Evolutionary conservation across 768 basidiomycete species (phyloP).

Genomic region (Lepiota brunneoincarnata): DNA sequence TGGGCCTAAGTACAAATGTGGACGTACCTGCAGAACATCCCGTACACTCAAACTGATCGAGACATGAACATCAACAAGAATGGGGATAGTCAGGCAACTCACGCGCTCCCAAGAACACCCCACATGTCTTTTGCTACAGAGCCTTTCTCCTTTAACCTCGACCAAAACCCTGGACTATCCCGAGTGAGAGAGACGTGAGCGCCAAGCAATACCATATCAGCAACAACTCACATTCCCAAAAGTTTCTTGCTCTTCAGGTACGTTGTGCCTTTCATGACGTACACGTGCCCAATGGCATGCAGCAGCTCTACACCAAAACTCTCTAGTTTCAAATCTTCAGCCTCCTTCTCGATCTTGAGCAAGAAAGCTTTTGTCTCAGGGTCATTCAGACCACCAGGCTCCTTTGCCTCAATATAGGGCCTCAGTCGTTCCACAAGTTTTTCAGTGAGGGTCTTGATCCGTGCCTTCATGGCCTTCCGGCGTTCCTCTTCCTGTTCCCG

Average conservation of each 20-base stretch:
- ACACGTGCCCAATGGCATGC: slow-evolving; percentile 88
- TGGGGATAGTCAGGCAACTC: slow-evolving; percentile 30
- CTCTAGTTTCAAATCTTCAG: slow-evolving; percentile 94
- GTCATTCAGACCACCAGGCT: slow-evolving; percentile 78
- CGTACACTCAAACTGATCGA: slow-evolving; percentile 63
- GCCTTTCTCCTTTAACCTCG: slow-evolving; percentile 92
- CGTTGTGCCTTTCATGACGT: slow-evolving; percentile 90
- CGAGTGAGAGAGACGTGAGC: too few relatives aligned
- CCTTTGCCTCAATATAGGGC: slow-evolving; percentile 88
- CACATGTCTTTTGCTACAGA: slow-evolving; percentile 92
- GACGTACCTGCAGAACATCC: slow-evolving; percentile 61
- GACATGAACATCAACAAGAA: not conserved
- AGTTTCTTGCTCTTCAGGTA: slow-evolving; percentile 91
- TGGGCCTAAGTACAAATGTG: not conserved
- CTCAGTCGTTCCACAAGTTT: slow-evolving; percentile 85
- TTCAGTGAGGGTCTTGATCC: slow-evolving; percentile 68
- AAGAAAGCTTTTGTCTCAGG: slow-evolving; percentile 81
- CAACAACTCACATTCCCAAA: slow-evolving; percentile 71
- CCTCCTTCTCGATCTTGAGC: slow-evolving; percentile 74
- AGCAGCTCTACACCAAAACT: slow-evolving; percentile 96
- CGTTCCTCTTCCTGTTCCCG: slow-evolving; percentile 81
- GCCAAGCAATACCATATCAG: too few relatives aligned
- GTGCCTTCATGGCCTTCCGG: slow-evolving; percentile 73
- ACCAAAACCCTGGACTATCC: slow-evolving; percentile 92
- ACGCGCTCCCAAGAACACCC: slow-evolving; percentile 96